Conservation (phyloP, 257 asterid species). For the Solanum pinnatisectum region DNA sequence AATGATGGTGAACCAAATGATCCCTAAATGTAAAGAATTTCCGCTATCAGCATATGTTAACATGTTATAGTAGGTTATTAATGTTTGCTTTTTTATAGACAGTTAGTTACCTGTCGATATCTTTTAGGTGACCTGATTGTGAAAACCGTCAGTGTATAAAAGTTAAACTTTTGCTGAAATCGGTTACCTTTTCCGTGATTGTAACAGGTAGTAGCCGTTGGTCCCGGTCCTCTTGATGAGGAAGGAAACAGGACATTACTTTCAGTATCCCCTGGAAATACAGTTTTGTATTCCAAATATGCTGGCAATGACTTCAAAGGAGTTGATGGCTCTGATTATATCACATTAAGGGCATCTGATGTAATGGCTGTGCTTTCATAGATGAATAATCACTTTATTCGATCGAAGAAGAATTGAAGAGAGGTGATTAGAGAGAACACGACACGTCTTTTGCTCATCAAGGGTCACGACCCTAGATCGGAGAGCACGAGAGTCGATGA, state of each 20-base stretch:
- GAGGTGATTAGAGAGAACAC: neutral
- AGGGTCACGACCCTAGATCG: neutral
- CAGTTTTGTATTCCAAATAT: conserved; percentile 77
- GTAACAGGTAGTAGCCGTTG: conserved; percentile 67
- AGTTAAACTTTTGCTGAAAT: neutral
- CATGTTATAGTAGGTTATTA: neutral
- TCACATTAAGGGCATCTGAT: conserved; percentile 71
- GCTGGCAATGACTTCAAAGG: conserved; percentile 91
- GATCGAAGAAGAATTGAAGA: neutral
- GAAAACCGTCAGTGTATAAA: neutral
- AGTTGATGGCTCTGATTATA: conserved; percentile 55
- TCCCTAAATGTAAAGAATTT: neutral
- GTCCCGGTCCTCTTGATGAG: conserved; percentile 75
- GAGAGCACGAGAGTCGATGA: neutral
- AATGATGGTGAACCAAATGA: neutral
- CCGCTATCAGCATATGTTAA: neutral
- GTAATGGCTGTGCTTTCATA: conserved; percentile 43
- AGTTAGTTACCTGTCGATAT: neutral
- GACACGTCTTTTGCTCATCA: neutral
- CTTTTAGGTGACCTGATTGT: neutral
- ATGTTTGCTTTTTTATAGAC: neutral
- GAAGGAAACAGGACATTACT: conserved; percentile 71
- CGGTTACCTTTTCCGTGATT: neutral
- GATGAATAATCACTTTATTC: neutral
- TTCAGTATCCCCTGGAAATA: conserved; percentile 59